Evolutionary conservation across 257 asterid genomes (phyloP).

Genomic region (Penstemon barbatus): DNA sequence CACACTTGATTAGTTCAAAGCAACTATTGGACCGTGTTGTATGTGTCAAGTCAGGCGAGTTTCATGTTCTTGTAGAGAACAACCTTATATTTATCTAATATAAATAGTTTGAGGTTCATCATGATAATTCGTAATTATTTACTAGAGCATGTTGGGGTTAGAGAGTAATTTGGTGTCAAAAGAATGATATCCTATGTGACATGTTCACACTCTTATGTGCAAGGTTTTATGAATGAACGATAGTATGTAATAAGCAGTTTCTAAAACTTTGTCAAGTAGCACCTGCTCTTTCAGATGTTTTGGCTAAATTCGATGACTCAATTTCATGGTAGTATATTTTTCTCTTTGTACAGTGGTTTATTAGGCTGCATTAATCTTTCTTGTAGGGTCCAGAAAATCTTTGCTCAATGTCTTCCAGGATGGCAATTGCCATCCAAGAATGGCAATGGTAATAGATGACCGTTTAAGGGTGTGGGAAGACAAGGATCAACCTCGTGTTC

Average conservation of each 20-base stretch:
- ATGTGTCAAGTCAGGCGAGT: slow-evolving; percentile 84
- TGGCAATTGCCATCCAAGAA: slow-evolving; percentile 91
- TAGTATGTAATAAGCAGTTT: background rate
- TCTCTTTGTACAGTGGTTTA: slow-evolving; percentile 6
- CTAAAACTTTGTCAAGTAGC: background rate
- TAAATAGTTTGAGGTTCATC: slow-evolving; percentile 8
- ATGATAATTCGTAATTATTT: slow-evolving; percentile 1
- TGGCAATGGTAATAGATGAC: slow-evolving; percentile 99
- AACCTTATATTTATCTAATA: slow-evolving; percentile 7
- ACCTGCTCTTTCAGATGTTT: slow-evolving; percentile 5
- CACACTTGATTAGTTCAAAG: slow-evolving; percentile 63
- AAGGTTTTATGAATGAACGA: background rate
- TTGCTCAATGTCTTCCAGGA: slow-evolving; percentile 81
- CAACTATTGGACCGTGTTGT: slow-evolving; percentile 83
- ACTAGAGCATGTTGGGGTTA: slow-evolving; percentile 17
- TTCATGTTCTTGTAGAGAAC: slow-evolving; percentile 7
- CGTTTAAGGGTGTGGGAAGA: slow-evolving; percentile 98
- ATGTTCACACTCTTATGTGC: background rate
- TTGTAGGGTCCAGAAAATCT: slow-evolving; percentile 84
- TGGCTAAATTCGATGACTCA: slow-evolving; percentile 4
- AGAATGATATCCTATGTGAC: background rate
- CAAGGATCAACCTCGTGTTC: slow-evolving; percentile 97
- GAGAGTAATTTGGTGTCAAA: background rate
- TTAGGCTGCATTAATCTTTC: slow-evolving; percentile 1
- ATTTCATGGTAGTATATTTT: slow-evolving; percentile 6